phyloP scores from a whole-genome alignment of 257 asterid genomes.

The Solanum paucissectum region DNA sequence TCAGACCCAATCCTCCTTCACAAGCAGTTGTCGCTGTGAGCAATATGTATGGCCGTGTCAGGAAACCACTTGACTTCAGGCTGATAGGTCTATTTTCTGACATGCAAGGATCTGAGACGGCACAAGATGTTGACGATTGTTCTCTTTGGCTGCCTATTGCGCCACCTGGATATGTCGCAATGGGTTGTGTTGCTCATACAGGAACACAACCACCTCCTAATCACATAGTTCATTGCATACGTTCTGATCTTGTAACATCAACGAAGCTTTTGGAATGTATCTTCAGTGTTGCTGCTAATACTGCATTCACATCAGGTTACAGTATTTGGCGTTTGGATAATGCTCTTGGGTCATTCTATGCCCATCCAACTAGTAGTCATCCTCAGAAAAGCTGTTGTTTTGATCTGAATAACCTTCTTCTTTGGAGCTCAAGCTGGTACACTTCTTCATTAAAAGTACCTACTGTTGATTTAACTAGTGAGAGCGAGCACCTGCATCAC shows the following conservation, averaged over 20 bases:
- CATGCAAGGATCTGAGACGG: slow-evolving; percentile 36
- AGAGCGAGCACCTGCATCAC: slow-evolving; percentile 23
- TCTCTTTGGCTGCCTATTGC: slow-evolving; percentile 93
- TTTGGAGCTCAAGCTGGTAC: slow-evolving; percentile 57
- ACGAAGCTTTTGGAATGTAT: slow-evolving; percentile 62
- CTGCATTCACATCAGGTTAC: slow-evolving; percentile 57
- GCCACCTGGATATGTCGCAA: slow-evolving; percentile 87
- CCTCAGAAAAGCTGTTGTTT: slow-evolving; percentile 56
- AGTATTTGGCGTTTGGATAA: slow-evolving; percentile 95
- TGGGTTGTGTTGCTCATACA: slow-evolving; percentile 85
- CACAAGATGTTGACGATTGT: slow-evolving; percentile 44
- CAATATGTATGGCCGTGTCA: slow-evolving; percentile 79
- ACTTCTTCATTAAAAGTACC: slow-evolving; percentile 48
- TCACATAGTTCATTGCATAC: slow-evolving; percentile 86
- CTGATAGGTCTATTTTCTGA: slow-evolving; percentile 58
- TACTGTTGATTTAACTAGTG: slow-evolving; percentile 27
- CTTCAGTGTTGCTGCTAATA: slow-evolving; percentile 38
- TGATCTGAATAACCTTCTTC: slow-evolving; percentile 84
- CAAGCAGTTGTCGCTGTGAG: slow-evolving; percentile 90
- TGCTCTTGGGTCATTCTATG: slow-evolving; percentile 78
- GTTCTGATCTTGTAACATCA: slow-evolving; percentile 86
- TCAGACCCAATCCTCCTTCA: slow-evolving; percentile 97
- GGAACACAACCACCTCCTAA: slow-evolving; percentile 83
- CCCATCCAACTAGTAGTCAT: slow-evolving; percentile 48
- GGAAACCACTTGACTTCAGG: slow-evolving; percentile 83